Percentiles rank a stretch among this genome's conserved stretches.
Evolutionary conservation across 768 basidiomycete genomes (phyloP).

Genomic region (Dacryopinax primogenitus): DNA sequence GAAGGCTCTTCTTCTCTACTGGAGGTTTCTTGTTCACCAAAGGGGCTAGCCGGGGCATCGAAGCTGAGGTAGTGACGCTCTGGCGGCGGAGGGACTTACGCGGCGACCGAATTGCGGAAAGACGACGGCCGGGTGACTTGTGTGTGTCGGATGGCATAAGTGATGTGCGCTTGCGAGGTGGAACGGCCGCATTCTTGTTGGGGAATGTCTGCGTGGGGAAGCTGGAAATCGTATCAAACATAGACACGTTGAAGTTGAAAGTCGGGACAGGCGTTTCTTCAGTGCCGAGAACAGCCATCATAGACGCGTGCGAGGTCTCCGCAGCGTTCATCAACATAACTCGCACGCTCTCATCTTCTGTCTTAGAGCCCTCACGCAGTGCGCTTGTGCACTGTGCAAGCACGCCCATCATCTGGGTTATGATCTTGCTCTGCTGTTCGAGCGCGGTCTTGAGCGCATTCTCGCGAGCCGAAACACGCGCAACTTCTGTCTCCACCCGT

Average conservation of each 20-base stretch:
- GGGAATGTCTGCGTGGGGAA: not conserved
- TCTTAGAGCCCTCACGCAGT: conserved; percentile 45
- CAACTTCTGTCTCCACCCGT: conserved; percentile 56
- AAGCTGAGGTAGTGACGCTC: conserved; percentile 25
- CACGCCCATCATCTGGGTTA: conserved; percentile 66
- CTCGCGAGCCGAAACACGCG: conserved; percentile 52
- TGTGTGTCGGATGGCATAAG: conserved; percentile 4
- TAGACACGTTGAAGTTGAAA: not conserved
- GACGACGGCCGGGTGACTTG: not conserved
- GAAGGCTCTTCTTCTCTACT: conserved; percentile 52
- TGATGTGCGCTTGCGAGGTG: conserved; percentile 4
- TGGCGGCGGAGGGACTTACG: conserved; percentile 55
- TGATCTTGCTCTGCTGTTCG: conserved; percentile 48
- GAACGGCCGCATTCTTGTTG: not conserved
- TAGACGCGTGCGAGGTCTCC: conserved; percentile 20
- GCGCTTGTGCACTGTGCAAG: conserved; percentile 65
- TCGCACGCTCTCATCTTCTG: conserved; percentile 28
- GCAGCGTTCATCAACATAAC: conserved; percentile 6
- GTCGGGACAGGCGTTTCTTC: not conserved
- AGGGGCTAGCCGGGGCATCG: not conserved
- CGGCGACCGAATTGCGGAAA: conserved; percentile 33
- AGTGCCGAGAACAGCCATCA: conserved; percentile 27
- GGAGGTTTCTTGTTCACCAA: not conserved
- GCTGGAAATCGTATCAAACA: not conserved
- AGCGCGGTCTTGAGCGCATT: conserved; percentile 51